Evolutionary conservation across 1,139 yeast species (phyloP).

Genomic region (Diutina rugosa): DNA sequence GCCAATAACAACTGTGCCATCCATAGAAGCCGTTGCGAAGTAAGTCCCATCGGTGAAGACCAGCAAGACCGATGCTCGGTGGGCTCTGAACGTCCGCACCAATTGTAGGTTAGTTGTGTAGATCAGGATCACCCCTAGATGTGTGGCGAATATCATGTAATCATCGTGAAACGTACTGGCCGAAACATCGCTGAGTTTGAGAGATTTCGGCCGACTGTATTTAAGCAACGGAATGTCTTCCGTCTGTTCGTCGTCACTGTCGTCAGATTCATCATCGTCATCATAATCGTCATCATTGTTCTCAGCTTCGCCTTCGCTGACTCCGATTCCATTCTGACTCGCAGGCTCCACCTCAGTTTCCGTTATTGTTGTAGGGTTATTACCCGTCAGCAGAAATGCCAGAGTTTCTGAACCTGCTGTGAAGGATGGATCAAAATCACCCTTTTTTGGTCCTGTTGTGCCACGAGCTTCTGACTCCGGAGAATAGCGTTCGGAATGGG

Average conservation of each 20-base stretch:
- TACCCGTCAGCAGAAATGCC: background rate
- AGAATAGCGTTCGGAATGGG: background rate
- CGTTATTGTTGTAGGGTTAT: background rate
- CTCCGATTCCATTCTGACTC: background rate
- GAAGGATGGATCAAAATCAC: background rate
- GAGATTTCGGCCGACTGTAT: slow-evolving; percentile 57
- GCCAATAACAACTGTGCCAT: slow-evolving; percentile 83
- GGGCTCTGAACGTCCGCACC: slow-evolving; percentile 68
- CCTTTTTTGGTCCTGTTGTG: background rate
- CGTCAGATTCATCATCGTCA: slow-evolving; percentile 11
- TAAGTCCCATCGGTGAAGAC: slow-evolving; percentile 58
- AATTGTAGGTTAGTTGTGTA: slow-evolving; percentile 43
- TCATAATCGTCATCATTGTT: slow-evolving; percentile 7
- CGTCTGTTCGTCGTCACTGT: background rate
- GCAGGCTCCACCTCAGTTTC: background rate
- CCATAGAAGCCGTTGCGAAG: slow-evolving; percentile 84
- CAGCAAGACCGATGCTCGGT: slow-evolving; percentile 71
- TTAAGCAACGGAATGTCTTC: slow-evolving; percentile 57
- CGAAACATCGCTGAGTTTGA: slow-evolving; percentile 67
- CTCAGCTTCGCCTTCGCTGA: background rate
- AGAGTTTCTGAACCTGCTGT: background rate
- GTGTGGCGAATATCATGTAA: slow-evolving; percentile 74
- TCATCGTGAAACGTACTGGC: slow-evolving; percentile 45
- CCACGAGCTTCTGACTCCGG: background rate
- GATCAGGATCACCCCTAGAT: slow-evolving; percentile 70